These are phyloP conservation scores for Ballota nigra DNA, from an alignment of 257 asterid species.

Conservation along the genomic window DNA sequence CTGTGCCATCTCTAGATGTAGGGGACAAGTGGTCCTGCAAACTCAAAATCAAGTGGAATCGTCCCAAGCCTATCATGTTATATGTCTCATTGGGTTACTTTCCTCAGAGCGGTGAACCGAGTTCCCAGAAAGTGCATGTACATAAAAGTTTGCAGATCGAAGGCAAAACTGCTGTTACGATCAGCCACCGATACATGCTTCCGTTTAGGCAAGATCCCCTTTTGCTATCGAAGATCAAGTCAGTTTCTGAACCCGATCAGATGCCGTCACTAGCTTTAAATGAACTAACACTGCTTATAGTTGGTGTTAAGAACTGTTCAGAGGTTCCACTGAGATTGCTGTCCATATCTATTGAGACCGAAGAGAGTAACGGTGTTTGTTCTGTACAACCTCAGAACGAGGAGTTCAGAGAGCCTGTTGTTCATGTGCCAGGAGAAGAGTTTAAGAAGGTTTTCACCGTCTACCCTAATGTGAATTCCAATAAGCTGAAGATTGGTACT, in stretches of 20 bases:
- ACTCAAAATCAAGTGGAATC: constrained; percentile 91
- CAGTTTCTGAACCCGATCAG: constrained; percentile 53
- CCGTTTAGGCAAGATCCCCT: constrained; percentile 84
- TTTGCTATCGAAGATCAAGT: constrained; percentile 65
- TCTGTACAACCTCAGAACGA: constrained; percentile 48
- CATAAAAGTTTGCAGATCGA: constrained; percentile 97
- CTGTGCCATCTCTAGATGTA: constrained; percentile 72
- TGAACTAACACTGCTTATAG: constrained; percentile 65
- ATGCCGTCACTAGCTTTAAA: constrained; percentile 63
- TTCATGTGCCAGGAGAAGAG: constrained; percentile 86
- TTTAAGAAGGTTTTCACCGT: constrained; percentile 80
- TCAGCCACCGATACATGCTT: constrained; percentile 75
- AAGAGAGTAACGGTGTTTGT: constrained; percentile 42
- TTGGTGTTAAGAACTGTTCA: constrained; percentile 76
- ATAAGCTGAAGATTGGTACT: constrained; percentile 53
- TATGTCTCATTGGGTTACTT: constrained; percentile 86
- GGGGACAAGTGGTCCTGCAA: constrained; percentile 88
- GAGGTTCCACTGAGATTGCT: constrained; percentile 76
- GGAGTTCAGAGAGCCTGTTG: constrained; percentile 41
- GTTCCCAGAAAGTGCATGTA: constrained; percentile 77
- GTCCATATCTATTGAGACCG: constrained; percentile 68
- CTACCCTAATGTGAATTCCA: constrained; percentile 48
- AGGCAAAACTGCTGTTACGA: constrained; percentile 74
- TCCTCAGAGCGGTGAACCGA: constrained; percentile 56
- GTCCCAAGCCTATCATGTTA: constrained; percentile 94